Evolutionary conservation across 169 alveolate species (phyloP).

Genomic region (Plasmodium gonderi): DNA sequence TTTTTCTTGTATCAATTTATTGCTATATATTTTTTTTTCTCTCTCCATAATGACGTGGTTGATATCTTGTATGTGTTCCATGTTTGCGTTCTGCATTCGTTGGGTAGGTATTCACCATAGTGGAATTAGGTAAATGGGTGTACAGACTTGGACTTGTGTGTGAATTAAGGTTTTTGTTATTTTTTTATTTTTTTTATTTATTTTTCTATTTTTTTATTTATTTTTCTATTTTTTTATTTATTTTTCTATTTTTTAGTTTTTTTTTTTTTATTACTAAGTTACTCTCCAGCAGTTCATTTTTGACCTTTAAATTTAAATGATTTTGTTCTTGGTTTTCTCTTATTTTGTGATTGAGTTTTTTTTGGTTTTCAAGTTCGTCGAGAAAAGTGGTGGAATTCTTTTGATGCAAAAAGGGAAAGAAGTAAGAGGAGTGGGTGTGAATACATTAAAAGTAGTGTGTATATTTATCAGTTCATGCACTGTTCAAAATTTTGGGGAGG

Average conservation of each 20-base stretch:
- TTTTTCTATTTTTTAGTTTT: background rate
- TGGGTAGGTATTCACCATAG: background rate
- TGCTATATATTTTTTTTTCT: constrained; percentile 35
- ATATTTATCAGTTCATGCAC: background rate
- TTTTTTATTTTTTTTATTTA: background rate
- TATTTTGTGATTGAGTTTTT: constrained; percentile 27
- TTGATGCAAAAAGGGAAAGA: background rate
- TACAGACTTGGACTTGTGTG: background rate
- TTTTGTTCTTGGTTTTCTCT: constrained; percentile 32
- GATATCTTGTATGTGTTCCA: constrained; percentile 18
- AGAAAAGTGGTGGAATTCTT: constrained; percentile 48
- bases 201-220: background rate
- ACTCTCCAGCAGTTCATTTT: constrained; percentile 29
- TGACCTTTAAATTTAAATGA: constrained; percentile 20
- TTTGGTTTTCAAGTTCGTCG: constrained; percentile 25
- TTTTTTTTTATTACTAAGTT: constrained; percentile 17
- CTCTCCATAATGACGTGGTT: constrained; percentile 43
- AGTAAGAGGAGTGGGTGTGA: background rate
- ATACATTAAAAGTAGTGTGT: background rate
- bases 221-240: background rate
- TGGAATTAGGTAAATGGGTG: background rate
- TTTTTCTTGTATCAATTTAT: constrained; percentile 43
- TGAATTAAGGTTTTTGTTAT: background rate
- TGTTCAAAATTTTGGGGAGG: background rate
- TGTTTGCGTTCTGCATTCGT: constrained; percentile 11